A percentile compares a stretch with the other conserved stretches of the same genome.
phyloP scores from a whole-genome alignment of 2,329 filamentous ascomycete genomes.

The Penicillium sclerotigenum region DNA sequence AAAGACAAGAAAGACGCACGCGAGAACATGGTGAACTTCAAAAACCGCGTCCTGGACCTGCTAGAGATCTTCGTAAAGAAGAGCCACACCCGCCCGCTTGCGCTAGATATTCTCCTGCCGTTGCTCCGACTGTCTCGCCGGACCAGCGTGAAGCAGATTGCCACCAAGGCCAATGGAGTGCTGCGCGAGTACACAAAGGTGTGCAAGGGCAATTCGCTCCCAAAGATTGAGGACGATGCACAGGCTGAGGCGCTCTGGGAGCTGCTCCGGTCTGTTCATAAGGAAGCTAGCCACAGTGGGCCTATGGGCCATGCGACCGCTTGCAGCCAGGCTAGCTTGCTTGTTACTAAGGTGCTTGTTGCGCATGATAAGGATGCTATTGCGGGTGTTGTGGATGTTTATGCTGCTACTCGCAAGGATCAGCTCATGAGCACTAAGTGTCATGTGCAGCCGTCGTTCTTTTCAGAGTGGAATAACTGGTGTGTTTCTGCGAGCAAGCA shows the following conservation, averaged over 20 bases:
- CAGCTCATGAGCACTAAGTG: constrained; percentile 58
- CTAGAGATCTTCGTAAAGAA: constrained; percentile 80
- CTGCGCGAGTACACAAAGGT: constrained; percentile 69
- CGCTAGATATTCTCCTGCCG: constrained; percentile 69
- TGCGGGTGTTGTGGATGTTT: constrained; percentile 59
- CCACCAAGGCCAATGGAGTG: constrained; percentile 68
- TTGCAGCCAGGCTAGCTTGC: constrained; percentile 60
- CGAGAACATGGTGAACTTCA: constrained; percentile 88
- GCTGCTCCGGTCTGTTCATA: constrained; percentile 65
- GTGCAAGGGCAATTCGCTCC: constrained; percentile 50
- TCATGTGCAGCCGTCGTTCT: constrained; percentile 63
- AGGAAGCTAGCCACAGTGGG: constrained; percentile 53
- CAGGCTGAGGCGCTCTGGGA: constrained; percentile 49
- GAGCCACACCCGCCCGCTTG: constrained; percentile 65
- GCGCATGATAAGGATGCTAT: constrained; percentile 51
- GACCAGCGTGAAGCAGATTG: constrained; percentile 72
- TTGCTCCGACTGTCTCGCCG: constrained; percentile 72
- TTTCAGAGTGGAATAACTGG: constrained; percentile 74
- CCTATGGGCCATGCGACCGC: constrained; percentile 71
- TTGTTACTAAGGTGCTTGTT: constrained; percentile 44
- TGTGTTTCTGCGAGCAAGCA: constrained; percentile 48
- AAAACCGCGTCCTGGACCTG: constrained; percentile 86
- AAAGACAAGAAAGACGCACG: constrained; percentile 84
- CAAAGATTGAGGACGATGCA: constrained; percentile 35
- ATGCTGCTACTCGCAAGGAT: constrained; percentile 58